These are phyloP conservation scores for Dryas alaskensis DNA, from an alignment of 306 rosid species.

Conservation along the genomic window DNA sequence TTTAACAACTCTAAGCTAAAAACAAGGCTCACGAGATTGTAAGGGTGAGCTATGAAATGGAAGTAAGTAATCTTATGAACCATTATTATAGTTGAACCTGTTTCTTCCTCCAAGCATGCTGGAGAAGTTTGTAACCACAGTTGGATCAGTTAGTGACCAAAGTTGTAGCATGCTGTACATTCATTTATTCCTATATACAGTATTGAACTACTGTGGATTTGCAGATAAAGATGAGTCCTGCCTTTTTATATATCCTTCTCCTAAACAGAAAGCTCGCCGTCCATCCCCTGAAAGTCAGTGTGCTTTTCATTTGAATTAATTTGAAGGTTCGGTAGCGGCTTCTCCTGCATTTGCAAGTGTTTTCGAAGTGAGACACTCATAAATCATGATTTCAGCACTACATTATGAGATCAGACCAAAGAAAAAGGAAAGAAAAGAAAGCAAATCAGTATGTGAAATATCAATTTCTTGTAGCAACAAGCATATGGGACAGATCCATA, in stretches of 20 bases:
- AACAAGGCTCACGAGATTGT: neutral
- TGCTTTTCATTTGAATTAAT: neutral
- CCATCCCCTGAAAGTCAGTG: neutral
- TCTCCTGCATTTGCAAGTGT: conserved; percentile 27
- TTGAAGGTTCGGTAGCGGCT: conserved; percentile 21
- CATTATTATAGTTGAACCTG: neutral
- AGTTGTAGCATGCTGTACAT: neutral
- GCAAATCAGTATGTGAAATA: neutral
- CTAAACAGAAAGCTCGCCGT: conserved; percentile 12
- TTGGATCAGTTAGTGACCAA: neutral
- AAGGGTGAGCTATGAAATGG: neutral
- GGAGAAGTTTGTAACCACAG: neutral
- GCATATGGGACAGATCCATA: neutral
- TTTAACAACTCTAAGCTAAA: neutral
- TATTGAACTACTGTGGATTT: neutral
- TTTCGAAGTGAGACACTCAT: neutral
- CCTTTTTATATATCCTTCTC: neutral
- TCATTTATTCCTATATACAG: neutral
- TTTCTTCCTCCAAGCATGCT: neutral
- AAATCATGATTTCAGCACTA: neutral
- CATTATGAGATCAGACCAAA: neutral
- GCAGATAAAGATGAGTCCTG: neutral
- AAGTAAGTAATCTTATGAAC: neutral
- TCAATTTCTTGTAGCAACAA: neutral
- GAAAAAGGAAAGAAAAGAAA: neutral